Percentiles rank a stretch among this genome's conserved stretches.
phyloP scores from a whole-genome alignment of 225 moss, liverwort and hornwort species.

The Polytrichum formosum region DNA sequence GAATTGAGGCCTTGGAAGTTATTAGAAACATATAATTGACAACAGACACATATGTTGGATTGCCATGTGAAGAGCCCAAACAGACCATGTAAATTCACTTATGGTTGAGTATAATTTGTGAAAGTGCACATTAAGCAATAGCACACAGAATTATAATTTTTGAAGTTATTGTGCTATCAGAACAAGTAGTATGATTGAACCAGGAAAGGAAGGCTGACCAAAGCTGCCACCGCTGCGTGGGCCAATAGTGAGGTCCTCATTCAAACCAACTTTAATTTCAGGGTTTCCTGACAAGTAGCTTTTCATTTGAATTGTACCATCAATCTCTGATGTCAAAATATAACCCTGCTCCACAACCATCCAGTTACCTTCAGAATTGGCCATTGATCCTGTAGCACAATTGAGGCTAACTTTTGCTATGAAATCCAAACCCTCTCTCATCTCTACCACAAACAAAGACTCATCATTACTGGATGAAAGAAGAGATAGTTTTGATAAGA shows the following conservation, averaged over 20 bases:
- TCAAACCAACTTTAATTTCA: slow-evolving; percentile 93
- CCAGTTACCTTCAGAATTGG: background rate
- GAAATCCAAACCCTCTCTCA: background rate
- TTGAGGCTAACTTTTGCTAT: too few species aligned
- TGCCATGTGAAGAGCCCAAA: too few species aligned
- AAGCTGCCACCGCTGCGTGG: slow-evolving; percentile 48
- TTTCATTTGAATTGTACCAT: slow-evolving; percentile 98
- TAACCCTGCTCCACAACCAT: slow-evolving; percentile 62
- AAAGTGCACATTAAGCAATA: too few species aligned
- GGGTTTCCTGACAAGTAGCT: slow-evolving; percentile 96
- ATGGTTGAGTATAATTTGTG: too few species aligned
- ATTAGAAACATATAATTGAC: too few species aligned
- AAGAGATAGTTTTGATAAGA: background rate
- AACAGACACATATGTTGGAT: too few species aligned
- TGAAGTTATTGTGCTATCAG: too few species aligned
- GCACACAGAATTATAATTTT: too few species aligned
- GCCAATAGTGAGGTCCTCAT: slow-evolving; percentile 89
- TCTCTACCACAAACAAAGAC: background rate
- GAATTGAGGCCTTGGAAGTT: too few species aligned
- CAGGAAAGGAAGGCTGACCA: slow-evolving; percentile 19
- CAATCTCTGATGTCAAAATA: slow-evolving; percentile 95
- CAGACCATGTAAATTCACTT: too few species aligned
- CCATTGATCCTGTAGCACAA: too few species aligned
- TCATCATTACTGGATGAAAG: background rate
- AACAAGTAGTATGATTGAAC: background rate